phyloP scores from a whole-genome alignment of 1,284 basidiomycete species.

The Ustilago bromivora region DNA sequence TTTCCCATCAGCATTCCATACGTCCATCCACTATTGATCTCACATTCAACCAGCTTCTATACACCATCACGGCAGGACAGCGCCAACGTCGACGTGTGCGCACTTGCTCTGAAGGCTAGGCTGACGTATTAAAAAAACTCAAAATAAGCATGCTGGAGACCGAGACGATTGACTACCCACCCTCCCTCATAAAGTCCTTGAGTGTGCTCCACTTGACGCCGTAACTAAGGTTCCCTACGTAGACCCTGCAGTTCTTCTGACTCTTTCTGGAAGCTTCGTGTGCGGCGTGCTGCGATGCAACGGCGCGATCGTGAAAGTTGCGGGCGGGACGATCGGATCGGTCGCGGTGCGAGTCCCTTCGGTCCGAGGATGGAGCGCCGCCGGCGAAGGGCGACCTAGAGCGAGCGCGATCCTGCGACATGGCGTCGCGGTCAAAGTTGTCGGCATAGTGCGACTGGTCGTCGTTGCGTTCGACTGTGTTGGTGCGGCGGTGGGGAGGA shows the following conservation, averaged over 20 bases:
- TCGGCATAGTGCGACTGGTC: slow-evolving; percentile 37
- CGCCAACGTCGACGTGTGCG: background rate
- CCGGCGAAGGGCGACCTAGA: slow-evolving; percentile 44
- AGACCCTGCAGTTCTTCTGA: slow-evolving; percentile 97
- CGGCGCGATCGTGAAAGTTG: slow-evolving; percentile 35
- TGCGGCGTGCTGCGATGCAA: slow-evolving; percentile 45
- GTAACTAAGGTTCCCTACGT: slow-evolving; percentile 97
- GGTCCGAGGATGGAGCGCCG: slow-evolving; percentile 31
- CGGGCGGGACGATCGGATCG: slow-evolving; percentile 27
- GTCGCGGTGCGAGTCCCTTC: slow-evolving; percentile 24
- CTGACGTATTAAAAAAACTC: slow-evolving; percentile 6
- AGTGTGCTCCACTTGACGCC: slow-evolving; percentile 97
- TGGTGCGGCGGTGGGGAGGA: background rate
- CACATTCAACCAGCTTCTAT: slow-evolving; percentile 9
- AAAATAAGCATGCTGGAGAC: slow-evolving; percentile 16
- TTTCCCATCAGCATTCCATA: slow-evolving; percentile 47
- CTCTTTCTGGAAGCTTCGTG: slow-evolving; percentile 79
- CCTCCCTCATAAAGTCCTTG: slow-evolving; percentile 73
- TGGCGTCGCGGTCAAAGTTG: slow-evolving; percentile 42
- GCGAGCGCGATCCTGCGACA: slow-evolving; percentile 46
- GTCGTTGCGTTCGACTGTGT: slow-evolving; percentile 38
- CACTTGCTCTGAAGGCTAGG: slow-evolving; percentile 1
- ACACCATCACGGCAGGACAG: slow-evolving; percentile 2
- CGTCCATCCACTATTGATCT: slow-evolving; percentile 6
- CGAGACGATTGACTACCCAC: slow-evolving; percentile 50